Base-by-base conservation (phyloP, 805 yeast genomes). In the Tanozyma kutaoensis region DNA sequence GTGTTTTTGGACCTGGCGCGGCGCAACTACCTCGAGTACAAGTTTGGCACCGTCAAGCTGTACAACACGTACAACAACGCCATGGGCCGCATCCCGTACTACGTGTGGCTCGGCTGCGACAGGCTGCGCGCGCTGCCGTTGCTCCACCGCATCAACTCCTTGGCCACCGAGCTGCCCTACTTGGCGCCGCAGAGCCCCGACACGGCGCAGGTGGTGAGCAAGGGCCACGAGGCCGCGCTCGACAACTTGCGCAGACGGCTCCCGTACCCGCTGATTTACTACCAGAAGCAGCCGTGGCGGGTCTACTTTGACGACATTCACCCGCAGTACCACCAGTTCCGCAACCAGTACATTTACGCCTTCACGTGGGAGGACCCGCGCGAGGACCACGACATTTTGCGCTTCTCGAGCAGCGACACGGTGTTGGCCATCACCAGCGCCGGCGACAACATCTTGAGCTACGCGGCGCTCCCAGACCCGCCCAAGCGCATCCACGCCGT, bases 331-430 rank as follows among this genome's bases (percentile, higher is more conserved):
- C 67, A 65, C 26, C 85, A 78, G 48, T 80, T 80, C 57, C 71
- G 68, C 32, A 66, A 77, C 43, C 85, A 80, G 52, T 80, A 78
- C 48, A 81, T 80, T 33, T 81, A 80, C 45, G 86, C 93, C 4
- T 80, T 80, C 51, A 80, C 93, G 5, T 80, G 93, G 93, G 93
- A 80, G 51, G 93, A 81, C 45, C 93, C 93, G 17, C 64, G 77
- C 30, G 91, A 78, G 52, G 93, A 80, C 54, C 68, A 70, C 33
- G 62, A 62, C 26, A 75, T 80, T 30, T 59, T 80, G 38, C 65
- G 72, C 24, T 58, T 80, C 40, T 56, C 61, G 18, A 51, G 71
- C 10, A 62, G 66, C 17, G 93, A 81, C 43, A 76, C 82, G 1
- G 80, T 80, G 3, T 60, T 80, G 38, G 86, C 88, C 14, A 80